phyloP scores from a whole-genome alignment of 2,329 filamentous ascomycete genomes.

The Diaporthe longicolla region DNA sequence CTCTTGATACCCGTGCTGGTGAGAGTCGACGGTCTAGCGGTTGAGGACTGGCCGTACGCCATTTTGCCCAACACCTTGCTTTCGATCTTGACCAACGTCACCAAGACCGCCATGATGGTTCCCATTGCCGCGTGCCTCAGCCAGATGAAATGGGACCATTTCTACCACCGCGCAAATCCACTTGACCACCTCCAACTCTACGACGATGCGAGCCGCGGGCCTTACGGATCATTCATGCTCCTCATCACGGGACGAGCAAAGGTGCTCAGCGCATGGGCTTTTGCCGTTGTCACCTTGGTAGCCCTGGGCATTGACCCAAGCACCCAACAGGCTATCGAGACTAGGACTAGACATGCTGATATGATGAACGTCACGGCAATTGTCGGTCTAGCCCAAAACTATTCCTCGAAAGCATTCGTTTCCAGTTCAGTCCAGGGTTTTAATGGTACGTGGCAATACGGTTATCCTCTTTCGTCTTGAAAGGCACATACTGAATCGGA shows the following conservation, averaged over 20 bases:
- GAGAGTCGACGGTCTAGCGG: not conserved
- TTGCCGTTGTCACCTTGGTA: not conserved
- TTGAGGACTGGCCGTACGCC: not conserved
- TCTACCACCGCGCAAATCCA: not conserved
- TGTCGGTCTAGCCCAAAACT: not conserved
- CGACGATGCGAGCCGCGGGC: constrained; percentile 7
- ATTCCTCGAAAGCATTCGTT: constrained; percentile 1
- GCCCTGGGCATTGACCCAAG: not conserved
- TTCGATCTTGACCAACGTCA: constrained; percentile 8
- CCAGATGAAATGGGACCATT: constrained; percentile 7
- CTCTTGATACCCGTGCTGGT: constrained; percentile 2
- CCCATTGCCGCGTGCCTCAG: not conserved
- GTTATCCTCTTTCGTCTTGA: too few relatives aligned
- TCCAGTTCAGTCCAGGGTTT: constrained; percentile 3
- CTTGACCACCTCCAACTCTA: not conserved
- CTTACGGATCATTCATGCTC: not conserved
- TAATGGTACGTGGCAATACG: not conserved
- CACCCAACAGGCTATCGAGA: constrained; percentile 3
- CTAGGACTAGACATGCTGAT: not conserved
- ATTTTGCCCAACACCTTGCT: not conserved
- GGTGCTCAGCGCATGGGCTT: not conserved
- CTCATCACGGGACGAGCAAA: not conserved
- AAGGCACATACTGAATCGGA: not conserved
- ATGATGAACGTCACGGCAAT: constrained; percentile 10
- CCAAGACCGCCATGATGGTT: constrained; percentile 12